Conservation (phyloP, 2,329 filamentous ascomycete genomes). For the Penicillium sp. region DNA sequence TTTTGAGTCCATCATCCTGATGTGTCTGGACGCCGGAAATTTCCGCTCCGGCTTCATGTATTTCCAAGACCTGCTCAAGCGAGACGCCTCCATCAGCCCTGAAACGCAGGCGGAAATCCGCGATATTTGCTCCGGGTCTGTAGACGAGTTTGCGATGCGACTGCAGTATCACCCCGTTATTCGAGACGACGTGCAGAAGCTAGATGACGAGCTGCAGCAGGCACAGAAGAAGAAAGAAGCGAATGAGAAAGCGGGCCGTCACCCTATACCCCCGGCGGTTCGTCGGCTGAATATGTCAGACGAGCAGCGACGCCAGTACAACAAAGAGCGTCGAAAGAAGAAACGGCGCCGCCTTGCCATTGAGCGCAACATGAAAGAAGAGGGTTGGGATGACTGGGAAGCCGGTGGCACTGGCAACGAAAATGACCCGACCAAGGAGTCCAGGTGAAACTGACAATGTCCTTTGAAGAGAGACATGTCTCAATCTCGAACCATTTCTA, state of each 20-base stretch:
- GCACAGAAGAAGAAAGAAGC: slow-evolving; percentile 1
- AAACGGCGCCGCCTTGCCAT: slow-evolving; percentile 22
- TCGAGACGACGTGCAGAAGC: slow-evolving; percentile 10
- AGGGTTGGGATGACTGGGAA: slow-evolving; percentile 22
- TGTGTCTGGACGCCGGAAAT: slow-evolving; percentile 48
- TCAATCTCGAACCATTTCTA: not conserved
- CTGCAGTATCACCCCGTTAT: slow-evolving; percentile 33
- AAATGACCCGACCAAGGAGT: slow-evolving; percentile 1
- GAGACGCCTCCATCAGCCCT: slow-evolving; percentile 27
- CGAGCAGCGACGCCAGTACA: slow-evolving; percentile 15
- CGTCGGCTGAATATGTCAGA: slow-evolving; percentile 10
- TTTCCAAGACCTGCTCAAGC: slow-evolving; percentile 35
- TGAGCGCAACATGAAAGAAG: slow-evolving; percentile 17
- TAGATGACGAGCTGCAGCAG: slow-evolving; percentile 6
- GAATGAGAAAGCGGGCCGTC: not conserved
- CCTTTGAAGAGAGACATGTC: not conserved
- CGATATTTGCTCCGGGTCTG: slow-evolving; percentile 27
- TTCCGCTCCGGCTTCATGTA: slow-evolving; percentile 40
- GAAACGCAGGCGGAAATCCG: slow-evolving; percentile 29
- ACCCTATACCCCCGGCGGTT: slow-evolving; percentile 6
- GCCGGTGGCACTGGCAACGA: not conserved
- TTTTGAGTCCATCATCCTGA: slow-evolving; percentile 59
- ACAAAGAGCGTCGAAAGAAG: slow-evolving; percentile 23
- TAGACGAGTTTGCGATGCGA: slow-evolving; percentile 31
- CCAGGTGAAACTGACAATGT: not conserved